Conservation (phyloP, 768 basidiomycete species). For the Leccinum rimulosum region DNA sequence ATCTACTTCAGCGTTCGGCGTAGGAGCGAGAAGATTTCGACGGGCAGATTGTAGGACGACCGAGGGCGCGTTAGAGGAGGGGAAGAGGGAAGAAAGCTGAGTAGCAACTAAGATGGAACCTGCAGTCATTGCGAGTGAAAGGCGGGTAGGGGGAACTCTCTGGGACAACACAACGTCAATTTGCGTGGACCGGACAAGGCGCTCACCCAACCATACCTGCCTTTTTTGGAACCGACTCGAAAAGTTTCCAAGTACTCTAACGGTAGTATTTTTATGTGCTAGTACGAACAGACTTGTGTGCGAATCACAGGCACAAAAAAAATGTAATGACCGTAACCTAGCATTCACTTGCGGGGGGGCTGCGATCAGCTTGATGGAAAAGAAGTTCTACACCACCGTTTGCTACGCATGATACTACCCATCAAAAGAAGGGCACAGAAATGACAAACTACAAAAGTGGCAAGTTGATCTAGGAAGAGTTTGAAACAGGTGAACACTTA, state of each 20-base stretch:
- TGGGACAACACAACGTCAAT: background rate
- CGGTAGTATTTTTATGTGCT: background rate
- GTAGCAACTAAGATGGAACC: slow-evolving; percentile 47
- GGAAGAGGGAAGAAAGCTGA: slow-evolving; percentile 64
- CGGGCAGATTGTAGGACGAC: slow-evolving; percentile 59
- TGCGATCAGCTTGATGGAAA: background rate
- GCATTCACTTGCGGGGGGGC: background rate
- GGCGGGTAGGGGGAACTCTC: background rate
- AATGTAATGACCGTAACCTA: background rate
- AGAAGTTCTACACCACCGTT: background rate
- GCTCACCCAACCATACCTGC: slow-evolving; percentile 14
- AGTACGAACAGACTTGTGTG: too few relatives aligned
- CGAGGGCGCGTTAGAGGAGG: slow-evolving; percentile 47
- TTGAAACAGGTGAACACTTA: background rate
- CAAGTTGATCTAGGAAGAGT: background rate
- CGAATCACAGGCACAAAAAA: background rate
- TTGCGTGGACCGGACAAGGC: background rate
- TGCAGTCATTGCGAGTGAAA: slow-evolving; percentile 23
- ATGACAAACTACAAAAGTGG: background rate
- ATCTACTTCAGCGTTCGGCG: slow-evolving; percentile 37
- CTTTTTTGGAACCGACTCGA: slow-evolving; percentile 22
- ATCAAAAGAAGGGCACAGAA: background rate
- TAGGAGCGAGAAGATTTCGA: slow-evolving; percentile 49
- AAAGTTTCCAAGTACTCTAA: background rate
- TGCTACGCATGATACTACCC: background rate